A percentile compares a stretch with the other conserved stretches of the same genome.
Conservation (phyloP, 305 asterid species). For the Fraxinus greggii region DNA sequence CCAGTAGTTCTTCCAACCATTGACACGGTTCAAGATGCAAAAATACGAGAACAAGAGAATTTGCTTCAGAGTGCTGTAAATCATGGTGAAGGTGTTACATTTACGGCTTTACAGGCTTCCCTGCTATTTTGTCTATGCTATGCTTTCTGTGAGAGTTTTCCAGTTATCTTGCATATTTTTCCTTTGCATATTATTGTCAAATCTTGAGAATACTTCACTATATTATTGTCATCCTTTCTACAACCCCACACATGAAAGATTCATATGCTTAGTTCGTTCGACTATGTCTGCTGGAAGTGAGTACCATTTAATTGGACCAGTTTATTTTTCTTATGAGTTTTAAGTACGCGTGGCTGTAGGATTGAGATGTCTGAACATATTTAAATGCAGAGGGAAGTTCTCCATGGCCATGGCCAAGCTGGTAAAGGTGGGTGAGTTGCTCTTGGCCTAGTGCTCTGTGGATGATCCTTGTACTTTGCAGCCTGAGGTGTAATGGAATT, state of each 20-base stretch:
- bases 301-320: slow-evolving; percentile 1
- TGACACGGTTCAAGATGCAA: slow-evolving; percentile 91
- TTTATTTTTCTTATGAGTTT: slow-evolving; percentile 1
- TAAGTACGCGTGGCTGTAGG: background rate
- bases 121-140: slow-evolving; percentile 14
- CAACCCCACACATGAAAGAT: background rate
- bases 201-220: background rate
- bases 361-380: slow-evolving; percentile 12
- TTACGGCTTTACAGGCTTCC: slow-evolving; percentile 1
- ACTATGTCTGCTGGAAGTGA: background rate
- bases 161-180: slow-evolving; percentile 9
- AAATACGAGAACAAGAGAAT: slow-evolving; percentile 88
- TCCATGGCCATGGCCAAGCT: background rate
- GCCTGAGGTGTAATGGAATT: background rate
- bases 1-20: slow-evolving; percentile 74
- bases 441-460: background rate
- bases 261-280: slow-evolving; percentile 3
- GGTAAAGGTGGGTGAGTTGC: slow-evolving; percentile 2
- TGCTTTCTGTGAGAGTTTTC: background rate
- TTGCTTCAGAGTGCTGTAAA: slow-evolving; percentile 80
- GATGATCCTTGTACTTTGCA: background rate
- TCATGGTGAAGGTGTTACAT: slow-evolving; percentile 78
- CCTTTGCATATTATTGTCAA: background rate
- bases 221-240: slow-evolving; percentile 9
- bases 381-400: slow-evolving; percentile 1